Base-by-base conservation (phyloP, 148 eudicot genomes). In the Cornus florida region DNA sequence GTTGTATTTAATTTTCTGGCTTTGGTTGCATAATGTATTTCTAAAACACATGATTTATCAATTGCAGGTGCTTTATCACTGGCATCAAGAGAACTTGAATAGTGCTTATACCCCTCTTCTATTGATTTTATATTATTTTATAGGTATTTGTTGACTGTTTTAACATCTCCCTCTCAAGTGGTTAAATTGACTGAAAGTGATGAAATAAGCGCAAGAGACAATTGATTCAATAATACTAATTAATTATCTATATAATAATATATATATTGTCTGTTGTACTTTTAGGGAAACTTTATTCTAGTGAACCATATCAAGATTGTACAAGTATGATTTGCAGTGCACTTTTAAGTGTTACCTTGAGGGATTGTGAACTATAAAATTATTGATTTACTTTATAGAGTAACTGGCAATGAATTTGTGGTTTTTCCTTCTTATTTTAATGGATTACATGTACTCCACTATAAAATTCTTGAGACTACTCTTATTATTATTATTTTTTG, bases 31-130 rank as follows among this genome's bases (percentile, higher is more conserved):
- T 75, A 64, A 72, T 80, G 4, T 39, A 31, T 82, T 68, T 28
- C 24, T 57, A 57, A 60, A 35, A 22, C 32, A 67, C 78, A 74
- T 24, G 77, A 14, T 64, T 59, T 35, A 0, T 48, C 71, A 72
- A 17, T 60, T 84, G 85, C 93, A 96, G 99, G 82, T 96, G 82
- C 87, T 96, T 62, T 92, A 91, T 78, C 84, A 86, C 67, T 92
- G 95, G 97, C 87, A 80, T 82, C 84, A 80, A 65, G 87, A 81
- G 69, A 82, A 72, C 67, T 67, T 83, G 56, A 75, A 81, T 59
- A 85, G 75, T 66, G 80, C 85, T 46, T 71, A 78, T 77, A 90
- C 91, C 67, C 75, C 88, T 75, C 84, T 93, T 77, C 88, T 92
- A 50, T 79, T 93, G 79, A 80, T 95, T 81, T 22, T 90, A 31